phyloP scores from a whole-genome alignment of 2,329 filamentous ascomycete genomes.

The Verticillium dahliae region DNA sequence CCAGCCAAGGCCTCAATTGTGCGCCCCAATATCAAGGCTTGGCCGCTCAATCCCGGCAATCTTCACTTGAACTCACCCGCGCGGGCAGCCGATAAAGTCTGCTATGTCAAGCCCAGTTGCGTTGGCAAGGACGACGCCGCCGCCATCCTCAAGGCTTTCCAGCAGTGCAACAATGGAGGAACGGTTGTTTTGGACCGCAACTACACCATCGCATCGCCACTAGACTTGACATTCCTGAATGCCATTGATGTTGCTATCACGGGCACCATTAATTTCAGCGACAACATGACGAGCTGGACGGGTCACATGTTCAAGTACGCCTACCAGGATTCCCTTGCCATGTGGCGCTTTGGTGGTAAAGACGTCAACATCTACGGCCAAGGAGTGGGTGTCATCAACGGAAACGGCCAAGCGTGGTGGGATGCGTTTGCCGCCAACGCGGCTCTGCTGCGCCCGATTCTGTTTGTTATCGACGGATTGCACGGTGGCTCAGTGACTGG shows the following conservation, averaged over 20 bases:
- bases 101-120: conserved; percentile 9
- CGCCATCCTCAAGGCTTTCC: conserved; percentile 46
- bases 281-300: conserved; percentile 64
- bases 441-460: conserved; percentile 49
- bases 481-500: conserved; percentile 51
- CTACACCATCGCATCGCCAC: conserved; percentile 56
- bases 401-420: conserved; percentile 59
- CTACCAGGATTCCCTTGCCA: conserved; percentile 56
- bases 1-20: background rate
- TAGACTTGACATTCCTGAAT: conserved; percentile 59
- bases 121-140: conserved; percentile 20
- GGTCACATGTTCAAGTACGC: conserved; percentile 54
- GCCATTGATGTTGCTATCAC: conserved; percentile 53
- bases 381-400: conserved; percentile 35
- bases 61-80: background rate
- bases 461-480: conserved; percentile 49
- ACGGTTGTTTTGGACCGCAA: conserved; percentile 51
- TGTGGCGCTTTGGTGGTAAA: conserved; percentile 23
- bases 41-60: background rate
- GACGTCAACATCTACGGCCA: conserved; percentile 59
- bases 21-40: background rate
- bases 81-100: background rate
- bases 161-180: conserved; percentile 56
- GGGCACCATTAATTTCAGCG: conserved; percentile 54
- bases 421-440: conserved; percentile 49